Percentiles rank a stretch among this genome's conserved stretches.
Evolutionary conservation across 257 asterid genomes (phyloP).

Genomic region (Hygrophila difformis): DNA sequence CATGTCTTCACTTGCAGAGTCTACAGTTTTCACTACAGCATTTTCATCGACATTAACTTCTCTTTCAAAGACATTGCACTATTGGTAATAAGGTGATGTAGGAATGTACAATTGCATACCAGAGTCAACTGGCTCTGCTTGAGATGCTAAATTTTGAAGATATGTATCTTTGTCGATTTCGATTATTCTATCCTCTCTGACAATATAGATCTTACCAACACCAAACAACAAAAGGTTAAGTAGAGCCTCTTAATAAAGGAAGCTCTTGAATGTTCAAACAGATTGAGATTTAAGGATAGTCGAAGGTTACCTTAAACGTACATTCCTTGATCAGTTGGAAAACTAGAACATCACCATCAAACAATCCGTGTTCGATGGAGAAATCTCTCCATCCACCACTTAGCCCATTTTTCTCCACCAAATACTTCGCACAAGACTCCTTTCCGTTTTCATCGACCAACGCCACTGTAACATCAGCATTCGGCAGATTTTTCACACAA

Average conservation of each 20-base stretch:
- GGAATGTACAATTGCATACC: no score
- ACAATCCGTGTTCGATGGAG: no score
- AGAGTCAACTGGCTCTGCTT: no score
- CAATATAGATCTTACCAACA: conserved; percentile 40
- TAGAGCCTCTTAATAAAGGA: background rate
- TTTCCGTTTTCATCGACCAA: conserved; percentile 41
- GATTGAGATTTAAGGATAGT: no score
- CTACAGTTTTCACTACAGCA: no score
- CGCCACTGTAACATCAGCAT: conserved; percentile 23
- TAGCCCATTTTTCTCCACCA: conserved; percentile 36
- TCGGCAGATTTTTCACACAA: conserved; percentile 41
- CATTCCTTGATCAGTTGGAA: conserved; percentile 41
- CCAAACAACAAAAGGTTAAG: background rate
- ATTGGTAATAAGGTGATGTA: no score
- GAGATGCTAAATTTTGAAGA: no score
- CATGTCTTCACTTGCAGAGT: no score
- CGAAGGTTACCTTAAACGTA: conserved; percentile 31
- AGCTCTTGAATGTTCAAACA: background rate
- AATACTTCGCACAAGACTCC: conserved; percentile 41
- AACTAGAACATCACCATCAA: conserved; percentile 49
- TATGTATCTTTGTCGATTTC: no score
- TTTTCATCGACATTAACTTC: no score
- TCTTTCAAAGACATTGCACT: no score
- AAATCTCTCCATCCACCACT: conserved; percentile 87
- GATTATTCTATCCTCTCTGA: conserved; percentile 23